Conservation (phyloP, 768 basidiomycete genomes). For the Epithele typhae region DNA sequence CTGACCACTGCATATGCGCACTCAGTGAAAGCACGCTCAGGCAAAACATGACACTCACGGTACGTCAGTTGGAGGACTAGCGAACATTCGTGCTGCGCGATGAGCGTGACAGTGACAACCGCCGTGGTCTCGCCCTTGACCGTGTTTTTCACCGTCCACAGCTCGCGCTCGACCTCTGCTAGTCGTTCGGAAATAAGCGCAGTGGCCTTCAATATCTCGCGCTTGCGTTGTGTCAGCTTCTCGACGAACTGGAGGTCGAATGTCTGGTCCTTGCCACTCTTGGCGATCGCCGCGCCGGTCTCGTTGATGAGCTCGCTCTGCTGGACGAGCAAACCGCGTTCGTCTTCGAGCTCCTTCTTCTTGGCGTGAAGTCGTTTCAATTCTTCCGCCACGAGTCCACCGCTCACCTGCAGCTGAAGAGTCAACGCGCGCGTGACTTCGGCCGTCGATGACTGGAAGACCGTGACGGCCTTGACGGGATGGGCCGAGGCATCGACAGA, state of each 20-base stretch:
- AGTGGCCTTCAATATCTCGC: slow-evolving; percentile 27
- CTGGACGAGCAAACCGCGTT: slow-evolving; percentile 36
- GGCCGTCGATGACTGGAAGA: slow-evolving; percentile 53
- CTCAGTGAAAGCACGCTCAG: background rate
- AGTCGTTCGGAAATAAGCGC: slow-evolving; percentile 37
- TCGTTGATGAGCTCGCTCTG: slow-evolving; percentile 38
- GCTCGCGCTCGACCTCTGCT: slow-evolving; percentile 18
- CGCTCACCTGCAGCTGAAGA: slow-evolving; percentile 41
- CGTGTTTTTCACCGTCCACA: background rate
- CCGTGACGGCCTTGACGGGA: slow-evolving; percentile 49
- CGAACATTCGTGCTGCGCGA: background rate
- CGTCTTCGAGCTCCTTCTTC: slow-evolving; percentile 28
- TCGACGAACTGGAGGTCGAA: too few species aligned
- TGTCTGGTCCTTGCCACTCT: too few species aligned
- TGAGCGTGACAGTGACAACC: slow-evolving; percentile 1
- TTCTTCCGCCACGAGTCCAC: background rate
- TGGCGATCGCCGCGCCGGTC: slow-evolving; percentile 43
- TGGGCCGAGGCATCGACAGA: background rate
- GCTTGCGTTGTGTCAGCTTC: slow-evolving; percentile 20
- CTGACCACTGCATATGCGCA: slow-evolving; percentile 38
- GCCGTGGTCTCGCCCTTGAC: slow-evolving; percentile 5
- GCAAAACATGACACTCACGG: slow-evolving; percentile 1
- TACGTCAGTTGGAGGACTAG: slow-evolving; percentile 51
- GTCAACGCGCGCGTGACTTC: slow-evolving; percentile 51
- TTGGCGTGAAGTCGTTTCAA: slow-evolving; percentile 22